Conservation (phyloP, 1,139 yeast species). For the Zygosaccharomyces pseudobailii region DNA sequence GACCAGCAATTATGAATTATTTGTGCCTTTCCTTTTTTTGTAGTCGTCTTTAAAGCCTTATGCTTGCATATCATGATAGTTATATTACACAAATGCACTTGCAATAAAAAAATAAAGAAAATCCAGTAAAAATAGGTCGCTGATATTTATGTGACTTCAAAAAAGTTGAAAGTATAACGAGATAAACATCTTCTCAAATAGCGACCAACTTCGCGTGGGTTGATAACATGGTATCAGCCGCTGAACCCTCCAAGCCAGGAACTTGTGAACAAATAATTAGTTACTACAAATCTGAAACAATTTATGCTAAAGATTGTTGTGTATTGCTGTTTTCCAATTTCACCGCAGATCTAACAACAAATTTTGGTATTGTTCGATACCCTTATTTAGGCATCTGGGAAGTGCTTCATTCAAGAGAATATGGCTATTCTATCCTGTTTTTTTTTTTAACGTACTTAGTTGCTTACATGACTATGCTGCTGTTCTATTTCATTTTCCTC, state of each 20-base stretch:
- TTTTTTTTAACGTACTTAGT: slow-evolving; percentile 6
- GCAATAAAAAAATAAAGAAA: too few relatives aligned
- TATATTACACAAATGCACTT: too few relatives aligned
- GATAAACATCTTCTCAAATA: too few relatives aligned
- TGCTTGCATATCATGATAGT: too few relatives aligned
- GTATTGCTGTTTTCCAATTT: slow-evolving; percentile 1
- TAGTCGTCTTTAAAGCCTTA: too few relatives aligned
- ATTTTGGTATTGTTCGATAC: slow-evolving; percentile 3
- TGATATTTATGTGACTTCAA: too few relatives aligned
- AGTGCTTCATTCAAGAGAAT: slow-evolving; percentile 4
- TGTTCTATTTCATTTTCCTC: slow-evolving; percentile 6
- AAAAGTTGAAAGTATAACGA: too few relatives aligned
- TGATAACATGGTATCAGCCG: neutral
- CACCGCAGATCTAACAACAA: slow-evolving; percentile 1
- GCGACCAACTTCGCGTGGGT: too few relatives aligned
- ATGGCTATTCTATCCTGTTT: slow-evolving; percentile 4
- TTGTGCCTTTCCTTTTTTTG: neutral
- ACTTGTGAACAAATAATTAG: neutral
- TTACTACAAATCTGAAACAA: neutral
- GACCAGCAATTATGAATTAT: slow-evolving; percentile 8
- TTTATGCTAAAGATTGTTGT: neutral
- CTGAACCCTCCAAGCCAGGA: neutral
- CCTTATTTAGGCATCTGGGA: slow-evolving; percentile 7
- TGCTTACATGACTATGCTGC: slow-evolving; percentile 1
- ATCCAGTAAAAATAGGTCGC: too few relatives aligned